phyloP scores from a whole-genome alignment of 2,329 filamentous ascomycete genomes.

The Cladosporium velox region DNA sequence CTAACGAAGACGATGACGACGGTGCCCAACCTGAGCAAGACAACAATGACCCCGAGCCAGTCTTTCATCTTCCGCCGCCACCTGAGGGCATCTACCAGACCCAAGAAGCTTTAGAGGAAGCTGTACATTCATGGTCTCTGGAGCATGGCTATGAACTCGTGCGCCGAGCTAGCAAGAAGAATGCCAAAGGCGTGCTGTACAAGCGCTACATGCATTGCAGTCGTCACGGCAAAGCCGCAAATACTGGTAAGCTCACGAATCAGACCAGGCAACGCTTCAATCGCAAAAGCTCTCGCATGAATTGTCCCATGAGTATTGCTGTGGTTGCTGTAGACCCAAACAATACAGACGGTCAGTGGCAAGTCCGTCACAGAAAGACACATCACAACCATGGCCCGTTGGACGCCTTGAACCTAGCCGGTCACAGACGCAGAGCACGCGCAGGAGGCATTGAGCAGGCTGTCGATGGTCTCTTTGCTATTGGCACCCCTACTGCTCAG shows the following conservation, averaged over 20 bases:
- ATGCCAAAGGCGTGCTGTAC: slow-evolving; percentile 36
- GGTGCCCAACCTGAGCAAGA: slow-evolving; percentile 25
- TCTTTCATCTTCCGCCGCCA: slow-evolving; percentile 37
- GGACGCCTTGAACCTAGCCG: slow-evolving; percentile 33
- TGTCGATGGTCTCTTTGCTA: slow-evolving; percentile 37
- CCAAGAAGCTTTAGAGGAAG: slow-evolving; percentile 34
- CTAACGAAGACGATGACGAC: slow-evolving; percentile 26
- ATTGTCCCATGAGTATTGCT: slow-evolving; percentile 38
- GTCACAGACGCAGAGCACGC: slow-evolving; percentile 36
- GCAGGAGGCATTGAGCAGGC: slow-evolving; percentile 35
- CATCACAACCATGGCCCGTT: slow-evolving; percentile 38
- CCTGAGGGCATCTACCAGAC: slow-evolving; percentile 34
- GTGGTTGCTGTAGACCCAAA: slow-evolving; percentile 35
- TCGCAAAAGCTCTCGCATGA: slow-evolving; percentile 34
- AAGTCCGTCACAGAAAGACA: slow-evolving; percentile 37
- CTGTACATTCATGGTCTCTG: slow-evolving; percentile 36
- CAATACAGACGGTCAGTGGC: slow-evolving; percentile 36
- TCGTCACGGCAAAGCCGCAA: slow-evolving; percentile 35
- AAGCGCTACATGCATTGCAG: slow-evolving; percentile 40
- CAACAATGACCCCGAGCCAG: slow-evolving; percentile 29
- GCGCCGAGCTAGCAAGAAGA: slow-evolving; percentile 37
- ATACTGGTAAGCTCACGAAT: slow-evolving; percentile 29
- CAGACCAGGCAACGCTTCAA: slow-evolving; percentile 32
- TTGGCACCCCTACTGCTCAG: slow-evolving; percentile 35
- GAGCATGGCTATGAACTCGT: slow-evolving; percentile 40